These are phyloP conservation scores for Crithidia brevicula DNA, from an alignment of 208 protist species.

Conservation along the genomic window DNA sequence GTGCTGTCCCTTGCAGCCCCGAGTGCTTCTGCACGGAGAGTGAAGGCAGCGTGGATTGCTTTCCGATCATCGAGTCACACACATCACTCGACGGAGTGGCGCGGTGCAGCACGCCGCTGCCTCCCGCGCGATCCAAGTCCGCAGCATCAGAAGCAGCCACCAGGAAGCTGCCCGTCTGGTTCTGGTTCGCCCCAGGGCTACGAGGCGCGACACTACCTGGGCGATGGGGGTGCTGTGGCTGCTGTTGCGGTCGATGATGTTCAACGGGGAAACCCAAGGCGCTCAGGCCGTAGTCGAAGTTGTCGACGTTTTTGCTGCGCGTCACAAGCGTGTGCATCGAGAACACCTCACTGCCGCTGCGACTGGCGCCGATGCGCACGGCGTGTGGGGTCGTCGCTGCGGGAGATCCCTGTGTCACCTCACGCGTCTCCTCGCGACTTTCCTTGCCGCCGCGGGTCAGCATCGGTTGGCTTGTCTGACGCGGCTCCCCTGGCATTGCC, in stretches of 20 bases:
- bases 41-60: not conserved
- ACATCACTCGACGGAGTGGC: not conserved
- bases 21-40: not conserved
- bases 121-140: not conserved
- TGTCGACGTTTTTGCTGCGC: slow-evolving; percentile 31
- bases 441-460: not conserved
- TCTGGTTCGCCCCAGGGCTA: not conserved
- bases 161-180: slow-evolving; percentile 9
- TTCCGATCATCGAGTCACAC: not conserved
- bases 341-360: slow-evolving; percentile 27
- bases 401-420: not conserved
- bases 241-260: not conserved
- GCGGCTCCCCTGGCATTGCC: not conserved
- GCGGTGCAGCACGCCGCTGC: not conserved
- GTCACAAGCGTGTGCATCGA: slow-evolving; percentile 24
- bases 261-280: slow-evolving; percentile 46
- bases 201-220: not conserved
- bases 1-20: not conserved
- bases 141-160: not conserved
- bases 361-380: not conserved
- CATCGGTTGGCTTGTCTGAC: not conserved
- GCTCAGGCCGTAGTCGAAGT: slow-evolving; percentile 55
- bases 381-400: not conserved
- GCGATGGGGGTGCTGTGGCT: not conserved
- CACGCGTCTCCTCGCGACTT: not conserved